These are phyloP conservation scores for Globisporangium spinosum DNA, from an alignment of 352 stramenopile species.

Conservation along the genomic window DNA sequence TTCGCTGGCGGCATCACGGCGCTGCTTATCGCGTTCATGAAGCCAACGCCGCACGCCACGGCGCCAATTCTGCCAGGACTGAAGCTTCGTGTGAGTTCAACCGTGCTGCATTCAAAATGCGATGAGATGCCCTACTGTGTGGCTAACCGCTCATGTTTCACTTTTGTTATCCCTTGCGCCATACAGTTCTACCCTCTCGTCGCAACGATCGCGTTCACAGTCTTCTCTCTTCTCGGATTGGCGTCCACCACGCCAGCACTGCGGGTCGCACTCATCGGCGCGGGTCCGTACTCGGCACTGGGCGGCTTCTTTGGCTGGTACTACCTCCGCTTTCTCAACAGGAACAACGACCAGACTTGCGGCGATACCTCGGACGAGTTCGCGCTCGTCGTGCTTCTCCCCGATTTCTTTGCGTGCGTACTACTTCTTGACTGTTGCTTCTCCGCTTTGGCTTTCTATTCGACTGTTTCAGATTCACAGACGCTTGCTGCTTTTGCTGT, in stretches of 20 bases:
- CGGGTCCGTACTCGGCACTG: slow-evolving; percentile 68
- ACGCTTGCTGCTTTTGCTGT: background rate
- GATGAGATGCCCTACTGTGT: too few species aligned
- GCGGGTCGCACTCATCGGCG: slow-evolving; percentile 53
- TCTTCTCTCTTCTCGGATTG: slow-evolving; percentile 45
- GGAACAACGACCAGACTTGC: slow-evolving; percentile 67
- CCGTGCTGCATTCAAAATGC: background rate
- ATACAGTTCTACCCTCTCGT: slow-evolving; percentile 68
- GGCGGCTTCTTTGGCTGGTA: slow-evolving; percentile 84
- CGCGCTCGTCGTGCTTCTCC: slow-evolving; percentile 60
- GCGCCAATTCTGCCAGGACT: slow-evolving; percentile 49
- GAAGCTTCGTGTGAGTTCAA: slow-evolving; percentile 54
- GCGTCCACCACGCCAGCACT: slow-evolving; percentile 31
- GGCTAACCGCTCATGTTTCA: background rate
- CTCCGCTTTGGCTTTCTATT: background rate
- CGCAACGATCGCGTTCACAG: slow-evolving; percentile 43
- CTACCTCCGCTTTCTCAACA: slow-evolving; percentile 82
- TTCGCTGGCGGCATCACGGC: slow-evolving; percentile 77
- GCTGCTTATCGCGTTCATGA: slow-evolving; percentile 80
- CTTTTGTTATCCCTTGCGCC: background rate
- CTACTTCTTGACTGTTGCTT: background rate
- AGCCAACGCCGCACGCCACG: slow-evolving; percentile 57
- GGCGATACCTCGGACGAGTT: slow-evolving; percentile 82
- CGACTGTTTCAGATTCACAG: background rate
- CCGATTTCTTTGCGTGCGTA: slow-evolving; percentile 64